These are phyloP conservation scores for Selaginella moellendorffii DNA, from an alignment of 75 land plant genomes.

Conservation along the genomic window DNA sequence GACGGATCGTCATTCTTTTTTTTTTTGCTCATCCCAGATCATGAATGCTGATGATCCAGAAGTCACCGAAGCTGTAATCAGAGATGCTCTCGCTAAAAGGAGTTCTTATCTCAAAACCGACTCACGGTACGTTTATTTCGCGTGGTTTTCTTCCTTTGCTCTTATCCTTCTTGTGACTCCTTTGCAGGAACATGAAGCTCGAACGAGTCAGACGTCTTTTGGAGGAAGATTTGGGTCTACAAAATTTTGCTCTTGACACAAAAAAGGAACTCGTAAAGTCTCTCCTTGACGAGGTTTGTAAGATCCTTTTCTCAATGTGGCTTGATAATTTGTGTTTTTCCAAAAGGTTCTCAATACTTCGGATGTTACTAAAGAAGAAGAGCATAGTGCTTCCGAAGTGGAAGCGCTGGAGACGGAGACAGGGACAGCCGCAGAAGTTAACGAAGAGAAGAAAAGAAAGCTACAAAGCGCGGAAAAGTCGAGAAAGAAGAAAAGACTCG, in stretches of 20 bases:
- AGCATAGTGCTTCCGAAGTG: neutral
- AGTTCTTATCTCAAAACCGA: neutral
- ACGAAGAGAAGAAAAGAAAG: neutral
- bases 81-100: neutral
- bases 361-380: neutral
- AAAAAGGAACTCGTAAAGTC: neutral
- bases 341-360: too few species aligned
- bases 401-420: neutral
- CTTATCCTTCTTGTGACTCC: neutral
- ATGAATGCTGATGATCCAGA: neutral
- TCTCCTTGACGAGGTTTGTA: neutral
- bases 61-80: neutral
- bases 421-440: neutral
- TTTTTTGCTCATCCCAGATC: too few species aligned
- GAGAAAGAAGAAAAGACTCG: neutral
- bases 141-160: too few species aligned
- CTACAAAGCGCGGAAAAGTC: neutral
- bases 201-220: neutral
- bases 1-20: too few species aligned
- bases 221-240: neutral
- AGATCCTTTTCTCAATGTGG: neutral
- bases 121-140: neutral
- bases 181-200: neutral
- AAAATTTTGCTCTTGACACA: constrained; percentile 1
- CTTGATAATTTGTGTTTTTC: neutral